phyloP scores from a whole-genome alignment of 495 filamentous ascomycete genomes.

The Neurospora sp. region DNA sequence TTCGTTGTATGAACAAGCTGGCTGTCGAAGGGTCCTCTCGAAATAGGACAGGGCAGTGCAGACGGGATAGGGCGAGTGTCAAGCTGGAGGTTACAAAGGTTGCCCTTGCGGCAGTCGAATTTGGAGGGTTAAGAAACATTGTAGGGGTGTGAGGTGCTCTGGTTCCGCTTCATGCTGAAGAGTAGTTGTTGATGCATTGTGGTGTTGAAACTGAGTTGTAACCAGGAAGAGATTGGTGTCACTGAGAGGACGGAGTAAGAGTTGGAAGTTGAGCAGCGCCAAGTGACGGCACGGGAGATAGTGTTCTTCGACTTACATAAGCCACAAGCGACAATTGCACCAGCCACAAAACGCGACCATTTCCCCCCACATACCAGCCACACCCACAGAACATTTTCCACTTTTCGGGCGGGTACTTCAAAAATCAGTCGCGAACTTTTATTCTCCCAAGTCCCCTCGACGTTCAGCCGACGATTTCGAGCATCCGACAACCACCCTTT shows the following conservation, averaged over 20 bases:
- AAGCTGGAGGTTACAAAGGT: neutral
- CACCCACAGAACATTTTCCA: constrained; percentile 12
- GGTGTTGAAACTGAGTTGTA: neutral
- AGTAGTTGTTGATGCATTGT: neutral
- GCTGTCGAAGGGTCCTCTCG: neutral
- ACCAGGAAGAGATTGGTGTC: neutral
- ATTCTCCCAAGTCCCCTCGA: constrained; percentile 13
- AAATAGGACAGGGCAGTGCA: neutral
- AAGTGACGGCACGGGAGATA: neutral
- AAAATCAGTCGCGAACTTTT: constrained; percentile 8
- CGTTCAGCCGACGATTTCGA: constrained; percentile 8
- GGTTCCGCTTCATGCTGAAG: neutral
- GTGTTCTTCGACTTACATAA: neutral
- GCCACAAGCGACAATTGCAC: neutral
- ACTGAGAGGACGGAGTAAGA: neutral
- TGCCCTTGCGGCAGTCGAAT: neutral
- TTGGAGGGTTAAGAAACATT: neutral
- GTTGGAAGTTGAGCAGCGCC: neutral
- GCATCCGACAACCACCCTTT: constrained; percentile 11
- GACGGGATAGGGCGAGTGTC: neutral
- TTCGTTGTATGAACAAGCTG: neutral
- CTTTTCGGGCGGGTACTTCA: neutral
- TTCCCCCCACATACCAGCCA: constrained; percentile 5
- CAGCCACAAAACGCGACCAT: constrained; percentile 1
- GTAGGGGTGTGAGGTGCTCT: neutral